A percentile compares a stretch with the other conserved stretches of the same genome.
Evolutionary conservation across 2,329 filamentous ascomycete genomes (phyloP).

Genomic region (Lojkania enalia): DNA sequence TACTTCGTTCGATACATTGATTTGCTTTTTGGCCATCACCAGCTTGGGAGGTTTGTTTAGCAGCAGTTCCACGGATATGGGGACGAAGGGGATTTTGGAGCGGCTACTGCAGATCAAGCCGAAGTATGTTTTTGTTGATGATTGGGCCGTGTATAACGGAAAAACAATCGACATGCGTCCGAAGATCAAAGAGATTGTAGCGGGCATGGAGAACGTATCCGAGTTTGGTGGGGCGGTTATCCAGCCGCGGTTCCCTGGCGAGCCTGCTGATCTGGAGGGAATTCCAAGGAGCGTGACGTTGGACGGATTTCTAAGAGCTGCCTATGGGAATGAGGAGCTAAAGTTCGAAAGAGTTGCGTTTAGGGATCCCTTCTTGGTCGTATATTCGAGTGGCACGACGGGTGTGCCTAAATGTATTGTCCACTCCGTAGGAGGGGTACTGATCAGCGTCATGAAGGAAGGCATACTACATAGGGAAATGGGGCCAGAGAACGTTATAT

Average conservation of each 20-base stretch:
- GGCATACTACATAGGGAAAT: slow-evolving; percentile 56
- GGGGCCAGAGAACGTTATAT: slow-evolving; percentile 46
- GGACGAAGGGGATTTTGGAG: slow-evolving; percentile 75
- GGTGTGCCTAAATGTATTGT: slow-evolving; percentile 85
- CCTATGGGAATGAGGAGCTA: slow-evolving; percentile 44
- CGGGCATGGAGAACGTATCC: slow-evolving; percentile 62
- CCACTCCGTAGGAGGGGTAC: slow-evolving; percentile 69
- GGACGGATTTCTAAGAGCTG: slow-evolving; percentile 46
- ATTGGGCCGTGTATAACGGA: slow-evolving; percentile 77
- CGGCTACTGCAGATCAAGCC: slow-evolving; percentile 74
- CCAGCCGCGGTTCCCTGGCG: slow-evolving; percentile 64
- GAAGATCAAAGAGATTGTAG: slow-evolving; percentile 70
- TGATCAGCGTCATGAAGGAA: slow-evolving; percentile 67
- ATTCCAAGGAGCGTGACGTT: slow-evolving; percentile 56
- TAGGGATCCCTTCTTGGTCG: slow-evolving; percentile 75
- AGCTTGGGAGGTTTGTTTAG: slow-evolving; percentile 77
- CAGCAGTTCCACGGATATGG: slow-evolving; percentile 81
- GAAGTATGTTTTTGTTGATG: slow-evolving; percentile 81
- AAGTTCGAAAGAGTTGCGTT: slow-evolving; percentile 67
- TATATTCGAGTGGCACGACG: slow-evolving; percentile 79
- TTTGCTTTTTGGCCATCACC: slow-evolving; percentile 69
- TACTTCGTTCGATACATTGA: slow-evolving; percentile 74
- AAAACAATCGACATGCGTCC: slow-evolving; percentile 70
- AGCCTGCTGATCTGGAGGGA: slow-evolving; percentile 60
- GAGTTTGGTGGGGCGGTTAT: slow-evolving; percentile 68